These are phyloP conservation scores for Fusarium sp. DNA, from an alignment of 2,329 filamentous ascomycete species.

Conservation along the genomic window DNA sequence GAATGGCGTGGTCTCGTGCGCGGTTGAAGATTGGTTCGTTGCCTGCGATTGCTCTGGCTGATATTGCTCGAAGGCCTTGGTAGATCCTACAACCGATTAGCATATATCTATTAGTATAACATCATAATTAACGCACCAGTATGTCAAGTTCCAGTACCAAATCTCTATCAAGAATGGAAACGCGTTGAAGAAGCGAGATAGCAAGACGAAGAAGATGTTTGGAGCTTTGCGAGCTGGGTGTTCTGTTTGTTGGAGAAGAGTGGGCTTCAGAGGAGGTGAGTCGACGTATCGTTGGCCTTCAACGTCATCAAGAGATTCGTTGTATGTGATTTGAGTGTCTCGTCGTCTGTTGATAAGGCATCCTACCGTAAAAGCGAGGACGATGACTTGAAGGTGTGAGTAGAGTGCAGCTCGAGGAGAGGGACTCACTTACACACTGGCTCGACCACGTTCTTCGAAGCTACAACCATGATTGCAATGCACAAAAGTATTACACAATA, in stretches of 20 bases:
- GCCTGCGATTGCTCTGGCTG: conserved; percentile 55
- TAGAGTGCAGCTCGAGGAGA: background rate
- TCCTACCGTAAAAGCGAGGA: conserved; percentile 37
- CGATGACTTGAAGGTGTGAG: conserved; percentile 30
- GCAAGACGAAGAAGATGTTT: conserved; percentile 40
- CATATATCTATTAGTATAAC: too few species aligned
- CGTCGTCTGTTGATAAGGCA: conserved; percentile 44
- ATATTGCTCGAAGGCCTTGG: conserved; percentile 57
- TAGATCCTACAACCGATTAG: conserved; percentile 50
- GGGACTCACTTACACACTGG: conserved; percentile 26
- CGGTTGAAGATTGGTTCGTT: conserved; percentile 53
- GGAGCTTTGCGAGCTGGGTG: conserved; percentile 34
- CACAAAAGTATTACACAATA: background rate
- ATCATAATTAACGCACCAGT: conserved; percentile 25
- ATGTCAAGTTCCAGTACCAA: conserved; percentile 54
- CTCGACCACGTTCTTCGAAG: conserved; percentile 24
- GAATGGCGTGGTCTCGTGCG: conserved; percentile 55
- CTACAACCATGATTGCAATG: background rate
- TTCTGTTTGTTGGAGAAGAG: conserved; percentile 19
- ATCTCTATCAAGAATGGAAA: conserved; percentile 52
- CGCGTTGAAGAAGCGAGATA: conserved; percentile 48
- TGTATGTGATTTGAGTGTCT: background rate
- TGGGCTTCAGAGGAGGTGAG: conserved; percentile 41
- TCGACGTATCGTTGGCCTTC: conserved; percentile 34
- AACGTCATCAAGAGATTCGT: conserved; percentile 24